Base-by-base conservation (phyloP, 164 flowering plant species). In the Berberis thunbergii region DNA sequence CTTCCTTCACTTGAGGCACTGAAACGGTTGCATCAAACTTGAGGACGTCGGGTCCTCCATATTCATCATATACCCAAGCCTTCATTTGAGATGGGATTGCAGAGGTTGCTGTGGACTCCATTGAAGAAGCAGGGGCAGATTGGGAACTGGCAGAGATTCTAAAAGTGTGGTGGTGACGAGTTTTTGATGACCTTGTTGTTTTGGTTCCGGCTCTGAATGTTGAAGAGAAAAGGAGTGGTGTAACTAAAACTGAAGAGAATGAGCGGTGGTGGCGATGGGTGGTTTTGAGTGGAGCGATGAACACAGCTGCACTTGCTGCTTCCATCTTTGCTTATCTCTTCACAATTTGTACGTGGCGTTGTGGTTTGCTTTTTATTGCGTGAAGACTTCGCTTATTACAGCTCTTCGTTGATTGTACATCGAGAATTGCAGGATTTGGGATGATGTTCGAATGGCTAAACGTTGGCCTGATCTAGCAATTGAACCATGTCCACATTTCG, bases 21-120 rank as follows among this genome's bases (percentile, higher is more conserved):
- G 83, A 41, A 26, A 87, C 84, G 12, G 71, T 75, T 3, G 74
- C 43, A 3, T 82, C 87, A 7, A 87, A 77, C 69, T 85, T 90
- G 73, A 94, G 74, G 10, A 91, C 98, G 4, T 90, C 95, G 6
- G 77, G 83, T 4, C 86, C 84, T 10, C 98, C 97, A 64, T 94
- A 94, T 8, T 94, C 97, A 2, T 71, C 83, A 66, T 90, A 90
- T 5, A 80, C 73, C 97, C 98, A 94, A 8, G 91, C 95, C 76
- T 84, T 88, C 92, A 88, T 88, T 43, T 80, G 74, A 2, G 80
- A 46, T 0, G 92, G 89, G 1, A 82, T 45, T 1, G 79, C 43
- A 3, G 65, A 8, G 11, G 41, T 66, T 12, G 69, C 68, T 2
- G 72, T 49, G 7, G 73, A 49, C 43, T 54, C 75, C 55, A 69